Conservation (phyloP, 345 rosid species). For the Microthlaspi erraticum region DNA sequence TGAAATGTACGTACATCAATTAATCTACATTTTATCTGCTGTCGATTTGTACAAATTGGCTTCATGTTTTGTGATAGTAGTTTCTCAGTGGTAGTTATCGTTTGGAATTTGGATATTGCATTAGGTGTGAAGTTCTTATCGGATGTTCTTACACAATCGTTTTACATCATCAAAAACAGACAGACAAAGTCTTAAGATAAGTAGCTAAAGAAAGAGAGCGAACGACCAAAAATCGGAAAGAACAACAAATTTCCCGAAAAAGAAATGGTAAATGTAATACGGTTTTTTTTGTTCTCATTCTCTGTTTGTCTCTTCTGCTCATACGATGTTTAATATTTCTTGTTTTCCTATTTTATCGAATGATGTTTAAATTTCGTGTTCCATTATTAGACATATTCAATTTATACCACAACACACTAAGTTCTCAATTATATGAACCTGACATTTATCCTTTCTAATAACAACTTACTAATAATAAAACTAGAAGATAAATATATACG, state of each 20-base stretch:
- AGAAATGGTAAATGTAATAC: not conserved
- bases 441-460: constrained; percentile 27
- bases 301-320: constrained; percentile 17
- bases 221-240: not conserved
- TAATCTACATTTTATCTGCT: not conserved
- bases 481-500: not conserved
- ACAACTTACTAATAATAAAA: not conserved
- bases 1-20: not conserved
- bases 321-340: constrained; percentile 25
- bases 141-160: constrained; percentile 8
- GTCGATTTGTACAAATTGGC: not conserved
- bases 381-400: constrained; percentile 6
- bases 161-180: constrained; percentile 17
- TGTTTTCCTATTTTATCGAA: not conserved
- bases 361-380: constrained; percentile 6
- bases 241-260: constrained; percentile 3
- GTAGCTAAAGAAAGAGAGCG: constrained; percentile 14
- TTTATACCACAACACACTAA: not conserved
- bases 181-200: constrained; percentile 21
- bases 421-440: constrained; percentile 34
- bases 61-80: not conserved
- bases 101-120: constrained; percentile 32
- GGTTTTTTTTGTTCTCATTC: constrained; percentile 12
- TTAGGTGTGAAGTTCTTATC: constrained; percentile 38
- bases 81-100: constrained; percentile 21